phyloP scores from a whole-genome alignment of 352 stramenopile species.

The Phytophthora nicotianae region DNA sequence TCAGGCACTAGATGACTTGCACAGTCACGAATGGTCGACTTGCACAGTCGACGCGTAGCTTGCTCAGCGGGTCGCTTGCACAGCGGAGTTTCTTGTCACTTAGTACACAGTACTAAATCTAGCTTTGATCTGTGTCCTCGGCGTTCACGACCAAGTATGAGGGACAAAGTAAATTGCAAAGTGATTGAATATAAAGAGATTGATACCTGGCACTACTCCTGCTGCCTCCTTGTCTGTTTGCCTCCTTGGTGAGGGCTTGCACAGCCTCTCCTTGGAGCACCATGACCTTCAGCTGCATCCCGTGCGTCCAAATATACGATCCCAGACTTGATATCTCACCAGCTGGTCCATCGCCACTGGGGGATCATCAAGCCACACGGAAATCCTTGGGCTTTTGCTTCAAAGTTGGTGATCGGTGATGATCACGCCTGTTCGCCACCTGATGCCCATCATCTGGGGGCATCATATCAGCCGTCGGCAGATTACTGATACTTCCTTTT shows the following conservation, averaged over 20 bases:
- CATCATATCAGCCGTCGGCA: no score
- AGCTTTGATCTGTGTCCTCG: slow-evolving; percentile 6
- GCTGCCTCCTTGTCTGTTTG: neutral
- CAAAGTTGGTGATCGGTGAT: no score
- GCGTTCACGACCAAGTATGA: neutral
- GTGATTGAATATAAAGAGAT: neutral
- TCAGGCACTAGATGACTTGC: neutral
- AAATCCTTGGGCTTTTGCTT: no score
- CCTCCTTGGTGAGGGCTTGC: neutral
- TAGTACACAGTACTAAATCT: slow-evolving; percentile 13
- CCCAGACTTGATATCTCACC: no score
- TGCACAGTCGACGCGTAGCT: neutral
- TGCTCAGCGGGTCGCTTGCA: neutral
- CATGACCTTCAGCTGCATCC: no score
- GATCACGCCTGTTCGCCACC: no score
- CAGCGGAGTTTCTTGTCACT: neutral
- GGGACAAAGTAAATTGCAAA: neutral
- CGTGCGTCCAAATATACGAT: no score
- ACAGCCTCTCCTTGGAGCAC: neutral
- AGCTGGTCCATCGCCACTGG: no score
- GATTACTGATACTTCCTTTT: no score
- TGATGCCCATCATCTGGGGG: neutral
- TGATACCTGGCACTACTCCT: neutral
- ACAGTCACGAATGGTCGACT: neutral
- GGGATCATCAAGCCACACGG: no score